Conservation (phyloP, 345 rosid genomes). For the Eucalyptus polyanthemos region DNA sequence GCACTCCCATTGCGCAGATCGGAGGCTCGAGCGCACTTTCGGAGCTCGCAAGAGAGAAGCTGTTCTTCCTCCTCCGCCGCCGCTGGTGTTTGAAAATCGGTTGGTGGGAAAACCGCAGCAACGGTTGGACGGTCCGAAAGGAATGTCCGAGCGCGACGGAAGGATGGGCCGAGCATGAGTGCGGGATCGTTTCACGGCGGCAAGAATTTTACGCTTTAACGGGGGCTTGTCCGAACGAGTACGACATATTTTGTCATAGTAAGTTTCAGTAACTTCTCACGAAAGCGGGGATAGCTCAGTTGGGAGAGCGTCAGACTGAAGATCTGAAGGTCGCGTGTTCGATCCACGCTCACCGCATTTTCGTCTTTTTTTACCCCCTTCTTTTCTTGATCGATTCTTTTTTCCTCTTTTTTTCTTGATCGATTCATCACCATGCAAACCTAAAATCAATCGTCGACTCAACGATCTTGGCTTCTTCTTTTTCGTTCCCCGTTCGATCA, state of each 20-base stretch:
- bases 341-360: slow-evolving; percentile 87
- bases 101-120: background rate
- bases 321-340: slow-evolving; percentile 99
- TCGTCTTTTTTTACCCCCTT: background rate
- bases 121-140: background rate
- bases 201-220: background rate
- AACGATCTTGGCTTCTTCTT: background rate
- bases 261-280: rapidly evolving
- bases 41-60: slow-evolving; percentile 5
- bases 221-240: too few species aligned
- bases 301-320: slow-evolving; percentile 99
- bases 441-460: background rate
- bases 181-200: background rate
- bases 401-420: background rate
- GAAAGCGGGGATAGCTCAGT: slow-evolving; percentile 81
- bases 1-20: slow-evolving; percentile 12
- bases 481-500: background rate
- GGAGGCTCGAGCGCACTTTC: slow-evolving; percentile 10
- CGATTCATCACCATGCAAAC: background rate
- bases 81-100: background rate
- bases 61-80: background rate
- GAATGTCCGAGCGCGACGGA: background rate
- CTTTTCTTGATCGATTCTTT: background rate
- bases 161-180: background rate
- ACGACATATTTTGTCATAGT: rapidly evolving